Conservation (phyloP, 495 filamentous ascomycete genomes). For the Saxophila tyrrhenica region DNA sequence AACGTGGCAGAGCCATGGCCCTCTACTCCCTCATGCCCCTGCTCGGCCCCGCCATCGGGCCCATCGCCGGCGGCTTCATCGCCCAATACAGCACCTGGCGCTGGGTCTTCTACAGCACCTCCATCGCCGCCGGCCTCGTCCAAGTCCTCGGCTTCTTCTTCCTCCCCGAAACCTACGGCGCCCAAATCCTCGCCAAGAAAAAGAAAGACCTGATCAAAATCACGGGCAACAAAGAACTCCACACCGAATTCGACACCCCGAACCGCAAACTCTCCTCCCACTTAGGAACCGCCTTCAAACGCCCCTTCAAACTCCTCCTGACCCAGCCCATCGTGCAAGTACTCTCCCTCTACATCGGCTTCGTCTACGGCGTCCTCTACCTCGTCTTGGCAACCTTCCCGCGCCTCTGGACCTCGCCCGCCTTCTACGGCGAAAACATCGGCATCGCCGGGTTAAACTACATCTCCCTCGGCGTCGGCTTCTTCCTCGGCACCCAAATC, state of each 20-base stretch:
- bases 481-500: conserved; percentile 53
- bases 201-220: conserved; percentile 47
- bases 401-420: conserved; percentile 42
- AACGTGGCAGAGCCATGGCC: conserved; percentile 30
- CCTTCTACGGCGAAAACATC: conserved; percentile 45
- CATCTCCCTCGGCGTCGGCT: conserved; percentile 59
- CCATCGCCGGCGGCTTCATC: conserved; percentile 42
- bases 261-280: conserved; percentile 24
- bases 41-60: conserved; percentile 32
- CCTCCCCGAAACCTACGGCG: conserved; percentile 60
- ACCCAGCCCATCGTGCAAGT: conserved; percentile 44
- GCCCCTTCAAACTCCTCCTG: conserved; percentile 39
- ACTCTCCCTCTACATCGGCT: conserved; percentile 53
- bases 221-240: conserved; percentile 49
- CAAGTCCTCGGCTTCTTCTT: conserved; percentile 54
- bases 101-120: conserved; percentile 35
- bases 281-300: conserved; percentile 22
- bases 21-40: conserved; percentile 32
- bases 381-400: conserved; percentile 62
- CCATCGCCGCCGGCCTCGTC: conserved; percentile 50
- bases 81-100: conserved; percentile 47
- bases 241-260: conserved; percentile 51
- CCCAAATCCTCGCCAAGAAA: conserved; percentile 47
- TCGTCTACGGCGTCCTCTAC: conserved; percentile 62
- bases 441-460: conserved; percentile 59